A percentile compares a stretch with the other conserved stretches of the same genome.
Conservation (phyloP, 2,329 filamentous ascomycete genomes). For the Penicillium sp. region DNA sequence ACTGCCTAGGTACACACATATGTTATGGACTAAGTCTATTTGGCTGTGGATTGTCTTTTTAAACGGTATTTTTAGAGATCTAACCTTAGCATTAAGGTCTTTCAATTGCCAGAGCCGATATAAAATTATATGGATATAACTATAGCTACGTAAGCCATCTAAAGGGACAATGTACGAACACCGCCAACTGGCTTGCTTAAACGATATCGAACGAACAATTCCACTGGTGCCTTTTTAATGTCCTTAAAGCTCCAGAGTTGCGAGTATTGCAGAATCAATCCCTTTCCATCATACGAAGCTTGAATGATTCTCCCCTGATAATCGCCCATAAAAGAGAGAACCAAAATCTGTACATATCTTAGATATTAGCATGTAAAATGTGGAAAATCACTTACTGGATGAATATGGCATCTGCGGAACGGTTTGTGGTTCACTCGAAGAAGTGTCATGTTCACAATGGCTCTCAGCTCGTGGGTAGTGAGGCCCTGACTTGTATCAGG, state of each 20-base stretch:
- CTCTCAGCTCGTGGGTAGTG: not conserved
- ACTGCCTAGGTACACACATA: too few species aligned
- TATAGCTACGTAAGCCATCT: not conserved
- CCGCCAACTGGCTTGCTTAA: not conserved
- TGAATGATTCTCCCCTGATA: not conserved
- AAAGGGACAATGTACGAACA: not conserved
- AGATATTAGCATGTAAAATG: not conserved
- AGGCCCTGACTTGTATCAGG: not conserved
- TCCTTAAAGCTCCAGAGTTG: not conserved
- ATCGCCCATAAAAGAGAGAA: not conserved
- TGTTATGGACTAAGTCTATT: too few species aligned
- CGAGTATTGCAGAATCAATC: not conserved
- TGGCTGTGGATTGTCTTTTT: too few species aligned
- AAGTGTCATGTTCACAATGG: not conserved
- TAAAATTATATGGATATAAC: too few species aligned
- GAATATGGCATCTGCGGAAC: not conserved
- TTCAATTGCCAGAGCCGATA: too few species aligned
- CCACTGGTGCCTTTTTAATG: not conserved
- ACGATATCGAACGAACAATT: not conserved
- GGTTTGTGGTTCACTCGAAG: not conserved
- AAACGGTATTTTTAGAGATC: too few species aligned
- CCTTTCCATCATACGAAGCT: not conserved
- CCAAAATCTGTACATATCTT: not conserved
- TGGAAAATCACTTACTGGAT: not conserved
- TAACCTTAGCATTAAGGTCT: too few species aligned